phyloP scores from a whole-genome alignment of 768 basidiomycete genomes.

The Sutorius australiensis region DNA sequence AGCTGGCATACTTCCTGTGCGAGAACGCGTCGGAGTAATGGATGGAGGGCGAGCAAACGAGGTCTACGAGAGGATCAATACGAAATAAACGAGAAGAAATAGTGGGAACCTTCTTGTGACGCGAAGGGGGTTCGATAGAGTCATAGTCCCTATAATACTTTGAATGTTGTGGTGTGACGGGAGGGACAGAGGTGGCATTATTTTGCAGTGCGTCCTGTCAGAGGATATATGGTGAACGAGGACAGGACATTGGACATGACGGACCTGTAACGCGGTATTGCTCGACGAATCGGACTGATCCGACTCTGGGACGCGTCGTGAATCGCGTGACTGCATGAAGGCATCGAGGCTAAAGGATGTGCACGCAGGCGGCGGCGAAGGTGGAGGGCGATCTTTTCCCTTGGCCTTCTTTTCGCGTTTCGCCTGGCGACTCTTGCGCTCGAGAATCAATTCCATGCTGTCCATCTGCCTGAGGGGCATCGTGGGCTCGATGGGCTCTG shows the following conservation, averaged over 20 bases:
- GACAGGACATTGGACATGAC: conserved; percentile 25
- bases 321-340: conserved; percentile 57
- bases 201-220: conserved; percentile 29
- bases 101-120: conserved; percentile 27
- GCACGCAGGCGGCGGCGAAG: conserved; percentile 52
- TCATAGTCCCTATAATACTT: conserved; percentile 55
- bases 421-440: conserved; percentile 58
- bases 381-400: conserved; percentile 48
- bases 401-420: conserved; percentile 47
- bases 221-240: conserved; percentile 13
- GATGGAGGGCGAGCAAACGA: conserved; percentile 40
- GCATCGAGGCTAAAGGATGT: conserved; percentile 44
- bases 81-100: background rate
- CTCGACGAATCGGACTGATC: conserved; percentile 32
- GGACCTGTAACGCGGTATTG: conserved; percentile 37
- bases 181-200: conserved; percentile 28
- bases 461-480: conserved; percentile 57
- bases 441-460: conserved; percentile 75
- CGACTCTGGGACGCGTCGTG: conserved; percentile 34
- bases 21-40: conserved; percentile 40
- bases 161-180: conserved; percentile 56
- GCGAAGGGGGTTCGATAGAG: conserved; percentile 29
- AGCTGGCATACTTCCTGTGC: conserved; percentile 30
- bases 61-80: conserved; percentile 14
- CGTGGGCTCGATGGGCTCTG: conserved; percentile 50